These are phyloP conservation scores for Phoma sp. DNA, from an alignment of 2,329 filamentous ascomycete genomes.

Conservation along the genomic window DNA sequence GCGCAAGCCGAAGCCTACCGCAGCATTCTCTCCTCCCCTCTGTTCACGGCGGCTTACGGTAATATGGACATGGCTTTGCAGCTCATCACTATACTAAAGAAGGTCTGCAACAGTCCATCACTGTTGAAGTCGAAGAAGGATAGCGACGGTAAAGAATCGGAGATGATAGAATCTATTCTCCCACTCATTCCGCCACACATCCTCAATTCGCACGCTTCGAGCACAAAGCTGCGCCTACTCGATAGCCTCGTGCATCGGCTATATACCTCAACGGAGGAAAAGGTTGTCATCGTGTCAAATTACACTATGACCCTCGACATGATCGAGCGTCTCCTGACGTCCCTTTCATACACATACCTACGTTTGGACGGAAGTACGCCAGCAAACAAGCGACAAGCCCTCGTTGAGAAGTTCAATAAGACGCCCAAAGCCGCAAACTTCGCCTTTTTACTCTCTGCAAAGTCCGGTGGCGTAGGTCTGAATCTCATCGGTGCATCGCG, in stretches of 20 bases:
- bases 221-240: slow-evolving; percentile 70
- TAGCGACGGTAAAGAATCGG: slow-evolving; percentile 55
- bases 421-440: slow-evolving; percentile 63
- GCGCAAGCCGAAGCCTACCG: slow-evolving; percentile 68
- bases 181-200: slow-evolving; percentile 62
- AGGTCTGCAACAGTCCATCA: slow-evolving; percentile 74
- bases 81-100: slow-evolving; percentile 75
- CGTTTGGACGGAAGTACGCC: slow-evolving; percentile 74
- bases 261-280: slow-evolving; percentile 67
- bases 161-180: slow-evolving; percentile 53
- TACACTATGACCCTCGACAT: slow-evolving; percentile 76
- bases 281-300: slow-evolving; percentile 77
- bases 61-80: slow-evolving; percentile 69
- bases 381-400: slow-evolving; percentile 66
- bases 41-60: slow-evolving; percentile 67
- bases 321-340: slow-evolving; percentile 65
- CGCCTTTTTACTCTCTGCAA: slow-evolving; percentile 75
- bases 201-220: slow-evolving; percentile 63
- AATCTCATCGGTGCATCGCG: slow-evolving; percentile 75
- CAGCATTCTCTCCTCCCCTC: slow-evolving; percentile 67
- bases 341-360: slow-evolving; percentile 67
- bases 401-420: slow-evolving; percentile 74
- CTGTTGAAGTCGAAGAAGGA: slow-evolving; percentile 62
- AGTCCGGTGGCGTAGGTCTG: slow-evolving; percentile 72
- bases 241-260: slow-evolving; percentile 69